Percentiles rank a stretch among this genome's conserved stretches.
Conservation (phyloP, 2,329 filamentous ascomycete genomes). For the Fusarium algeriense region DNA sequence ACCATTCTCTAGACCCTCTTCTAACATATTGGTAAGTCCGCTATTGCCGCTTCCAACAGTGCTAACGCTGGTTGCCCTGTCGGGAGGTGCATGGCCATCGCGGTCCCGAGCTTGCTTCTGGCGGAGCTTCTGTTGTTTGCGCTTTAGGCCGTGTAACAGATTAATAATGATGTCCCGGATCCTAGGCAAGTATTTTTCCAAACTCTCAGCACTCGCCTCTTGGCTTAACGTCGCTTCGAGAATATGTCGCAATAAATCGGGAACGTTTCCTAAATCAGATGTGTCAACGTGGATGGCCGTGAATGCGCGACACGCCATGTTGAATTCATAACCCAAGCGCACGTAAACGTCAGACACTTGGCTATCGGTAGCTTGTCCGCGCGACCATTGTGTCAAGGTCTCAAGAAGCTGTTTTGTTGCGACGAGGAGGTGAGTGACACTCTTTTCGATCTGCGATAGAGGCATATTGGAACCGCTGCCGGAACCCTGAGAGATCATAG, state of each 20-base stretch:
- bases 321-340: conserved; percentile 97
- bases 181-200: conserved; percentile 92
- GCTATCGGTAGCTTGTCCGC: conserved; percentile 88
- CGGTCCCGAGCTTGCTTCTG: conserved; percentile 71
- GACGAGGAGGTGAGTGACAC: conserved; percentile 95
- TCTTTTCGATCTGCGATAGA: conserved; percentile 98
- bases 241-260: conserved; percentile 88
- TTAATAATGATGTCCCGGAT: conserved; percentile 99
- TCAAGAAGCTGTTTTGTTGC: conserved; percentile 98
- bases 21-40: conserved; percentile 67
- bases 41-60: conserved; percentile 69
- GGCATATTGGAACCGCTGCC: conserved; percentile 76
- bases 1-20: conserved; percentile 69
- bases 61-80: conserved; percentile 69
- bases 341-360: conserved; percentile 99
- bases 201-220: conserved; percentile 91
- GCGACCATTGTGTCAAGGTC: conserved; percentile 97
- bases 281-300: conserved; percentile 97
- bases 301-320: conserved; percentile 97
- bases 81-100: conserved; percentile 58
- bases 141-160: conserved; percentile 92
- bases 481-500: conserved; percentile 52
- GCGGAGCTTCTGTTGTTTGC: conserved; percentile 91
- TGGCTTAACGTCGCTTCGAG: conserved; percentile 97
- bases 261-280: conserved; percentile 92